Base-by-base conservation (phyloP, 345 rosid species). In the Gossypium mustelinum region DNA sequence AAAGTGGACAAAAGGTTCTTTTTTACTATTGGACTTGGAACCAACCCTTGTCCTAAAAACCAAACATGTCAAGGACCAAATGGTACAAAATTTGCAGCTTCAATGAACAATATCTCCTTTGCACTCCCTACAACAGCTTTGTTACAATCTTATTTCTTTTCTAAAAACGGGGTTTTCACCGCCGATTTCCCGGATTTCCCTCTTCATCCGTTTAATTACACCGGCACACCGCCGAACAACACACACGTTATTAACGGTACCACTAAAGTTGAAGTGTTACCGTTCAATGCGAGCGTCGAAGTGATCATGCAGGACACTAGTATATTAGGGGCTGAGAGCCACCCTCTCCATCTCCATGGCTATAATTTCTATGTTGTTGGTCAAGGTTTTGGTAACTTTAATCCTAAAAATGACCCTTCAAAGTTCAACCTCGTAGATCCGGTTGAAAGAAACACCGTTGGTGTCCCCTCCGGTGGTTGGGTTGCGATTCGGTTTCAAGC, bases 291-390 rank as follows among this genome's bases (percentile, higher is more conserved):
- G 10, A 86, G 81, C n/a, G 90, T 88, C 17, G 96, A 94, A 74
- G 54, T 90, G 18, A 89, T 92, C 44, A n/a, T 92, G 80, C 98
- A 94, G 50, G 96, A 73, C 63, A 90, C 97, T n/a, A 90, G 88
- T 73, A 87, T 94, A 48, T 51, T 88, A 55, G 93, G 90, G 57
- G 82, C 85, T 18, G 94, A 92, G 73, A 89, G 90, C 79, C 98
- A 93, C 78, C 98, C 98, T 66, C 41, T 89, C 6, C 97, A 94
- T 76, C 81, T 94, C 34, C 97, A 94, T 77, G 94, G 98, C 44
- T 82, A 56, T 77, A 87, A 88, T 81, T 89, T 92, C 78, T 92
- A 27, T 50, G 84, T 94, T 70, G 91, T 94, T 24, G 94, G 94
- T 12, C 92, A 88, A 75, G 98, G 94, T 6, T 90, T 85, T 47